These are phyloP conservation scores for Cordia subcordata DNA, from an alignment of 257 asterid genomes.

Conservation along the genomic window DNA sequence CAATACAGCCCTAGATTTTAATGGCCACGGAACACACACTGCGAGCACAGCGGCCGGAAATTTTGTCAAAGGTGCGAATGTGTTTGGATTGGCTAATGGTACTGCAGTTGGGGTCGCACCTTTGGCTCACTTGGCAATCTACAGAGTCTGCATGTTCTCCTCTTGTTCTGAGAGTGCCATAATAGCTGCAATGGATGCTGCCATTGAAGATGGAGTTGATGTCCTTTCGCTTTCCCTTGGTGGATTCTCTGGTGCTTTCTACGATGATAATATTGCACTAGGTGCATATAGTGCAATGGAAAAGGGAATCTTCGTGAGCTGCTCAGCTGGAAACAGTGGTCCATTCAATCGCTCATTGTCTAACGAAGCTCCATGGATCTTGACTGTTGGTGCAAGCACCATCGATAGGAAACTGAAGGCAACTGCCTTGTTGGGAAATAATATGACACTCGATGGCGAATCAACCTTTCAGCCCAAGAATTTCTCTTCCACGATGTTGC, in stretches of 20 bases:
- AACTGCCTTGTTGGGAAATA: conserved; percentile 13
- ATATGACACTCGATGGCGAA: conserved; percentile 12
- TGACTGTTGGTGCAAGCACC: conserved; percentile 27
- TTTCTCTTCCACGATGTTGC: conserved; percentile 6
- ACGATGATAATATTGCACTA: conserved; percentile 10
- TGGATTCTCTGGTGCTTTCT: conserved; percentile 10
- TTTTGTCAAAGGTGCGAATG: conserved; percentile 26
- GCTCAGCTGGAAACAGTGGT: no score
- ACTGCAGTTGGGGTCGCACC: conserved; percentile 31
- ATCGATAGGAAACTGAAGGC: conserved; percentile 18
- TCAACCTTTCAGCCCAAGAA: conserved; percentile 12
- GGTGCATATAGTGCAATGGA: conserved; percentile 20
- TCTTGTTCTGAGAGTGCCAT: conserved; percentile 17
- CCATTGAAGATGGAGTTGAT: conserved; percentile 22
- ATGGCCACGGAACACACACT: conserved; percentile 40
- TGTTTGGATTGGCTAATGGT: conserved; percentile 35
- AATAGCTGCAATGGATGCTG: conserved; percentile 21
- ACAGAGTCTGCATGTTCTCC: conserved; percentile 13
- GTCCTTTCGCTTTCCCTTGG: conserved; percentile 20
- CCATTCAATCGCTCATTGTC: no score
- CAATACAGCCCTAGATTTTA: not conserved
- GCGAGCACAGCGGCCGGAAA: conserved; percentile 36
- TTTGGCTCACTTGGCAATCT: conserved; percentile 19
- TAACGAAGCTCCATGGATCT: conserved; percentile 27
- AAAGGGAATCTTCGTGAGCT: conserved; percentile 16